Evolutionary conservation across 371 early-diverging fungal genomes (phyloP), one percentile per base, ranked within the genome.

Genomic region (Capillidium rhysosporum): DNA sequence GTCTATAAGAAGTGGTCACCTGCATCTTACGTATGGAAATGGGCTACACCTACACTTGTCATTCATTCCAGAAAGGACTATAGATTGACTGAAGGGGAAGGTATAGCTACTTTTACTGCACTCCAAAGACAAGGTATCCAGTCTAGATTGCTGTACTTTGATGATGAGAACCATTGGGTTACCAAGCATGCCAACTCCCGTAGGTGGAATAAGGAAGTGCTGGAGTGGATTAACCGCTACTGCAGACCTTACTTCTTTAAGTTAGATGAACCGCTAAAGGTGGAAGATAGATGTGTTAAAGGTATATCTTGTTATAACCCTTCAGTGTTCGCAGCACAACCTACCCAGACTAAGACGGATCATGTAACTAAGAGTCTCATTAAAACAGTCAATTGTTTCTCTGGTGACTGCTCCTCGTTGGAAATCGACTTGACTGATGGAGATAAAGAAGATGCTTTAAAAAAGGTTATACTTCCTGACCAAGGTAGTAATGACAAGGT

Each of bases 81-180:
- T 56, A 73, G 86, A 26, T 59, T 87, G 28, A 70, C 76, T 2
- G 70, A 75, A 24, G 68, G 72, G 25, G 84, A 86, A 57, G 83
- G 84, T 9, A 62, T 89, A 24, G 65, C 82, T 18, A 72, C 84
- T 0, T 89, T 87, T 59, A 84, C 86, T 0, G 86, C 83, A 0
- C 65, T 86, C 40, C 82, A 85, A 55, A 72, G 86, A 49, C 77
- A 69, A 57, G 76, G 79, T 10, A 65, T 86, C 44, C 76, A 79
- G 25, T 77, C 83, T 0, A 71, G 76, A 9, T 60, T 86, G 21
- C 56, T 89, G 18, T 82, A 83, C 55, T 89, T 85, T 69, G 83
- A 84, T 23, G 84, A 88, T 59, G 89, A 88, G 61, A 83, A 73
- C 61, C 82, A 84, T 59, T 77, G 78, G 75, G 78, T 83, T 9